Conservation (phyloP, 1,284 basidiomycete genomes). For the Ceratobasidium papillatum region DNA sequence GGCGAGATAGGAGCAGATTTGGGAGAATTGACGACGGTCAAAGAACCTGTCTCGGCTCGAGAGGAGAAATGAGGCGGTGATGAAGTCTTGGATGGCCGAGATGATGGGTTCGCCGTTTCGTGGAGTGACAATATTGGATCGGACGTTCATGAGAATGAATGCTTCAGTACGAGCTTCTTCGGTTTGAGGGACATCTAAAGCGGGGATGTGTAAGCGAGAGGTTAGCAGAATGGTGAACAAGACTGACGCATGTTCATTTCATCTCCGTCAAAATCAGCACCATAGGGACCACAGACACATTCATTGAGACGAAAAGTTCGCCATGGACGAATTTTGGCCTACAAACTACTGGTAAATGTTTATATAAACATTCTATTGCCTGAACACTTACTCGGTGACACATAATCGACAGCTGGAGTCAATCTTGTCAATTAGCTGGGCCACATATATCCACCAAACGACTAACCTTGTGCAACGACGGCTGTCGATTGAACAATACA, state of each 20-base stretch:
- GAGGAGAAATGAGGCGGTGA: constrained; percentile 95
- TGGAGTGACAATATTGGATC: constrained; percentile 96
- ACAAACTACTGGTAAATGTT: neutral
- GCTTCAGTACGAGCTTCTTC: constrained; percentile 99
- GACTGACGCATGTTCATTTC: constrained; percentile 98
- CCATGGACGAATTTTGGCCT: constrained; percentile 96
- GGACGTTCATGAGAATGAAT: constrained; percentile 96
- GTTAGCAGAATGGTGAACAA: neutral
- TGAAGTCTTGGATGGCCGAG: constrained; percentile 98
- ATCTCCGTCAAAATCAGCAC: constrained; percentile 99
- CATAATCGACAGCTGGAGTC: constrained; percentile 92
- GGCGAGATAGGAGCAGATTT: constrained; percentile 94
- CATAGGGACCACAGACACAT: constrained; percentile 99
- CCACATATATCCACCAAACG: constrained; percentile 56
- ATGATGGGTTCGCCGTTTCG: constrained; percentile 99
- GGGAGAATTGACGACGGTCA: constrained; percentile 93
- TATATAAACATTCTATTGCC: constrained; percentile 12
- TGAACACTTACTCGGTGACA: constrained; percentile 81
- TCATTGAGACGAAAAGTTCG: constrained; percentile 97
- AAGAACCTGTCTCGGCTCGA: constrained; percentile 94
- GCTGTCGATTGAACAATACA: constrained; percentile 98
- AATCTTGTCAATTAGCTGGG: constrained; percentile 63
- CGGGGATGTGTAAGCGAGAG: neutral
- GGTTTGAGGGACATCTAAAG: constrained; percentile 93
- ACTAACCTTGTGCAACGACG: constrained; percentile 90